These are phyloP conservation scores for Hypoxylon sp. DNA, from an alignment of 2,329 filamentous ascomycete genomes.

Conservation along the genomic window DNA sequence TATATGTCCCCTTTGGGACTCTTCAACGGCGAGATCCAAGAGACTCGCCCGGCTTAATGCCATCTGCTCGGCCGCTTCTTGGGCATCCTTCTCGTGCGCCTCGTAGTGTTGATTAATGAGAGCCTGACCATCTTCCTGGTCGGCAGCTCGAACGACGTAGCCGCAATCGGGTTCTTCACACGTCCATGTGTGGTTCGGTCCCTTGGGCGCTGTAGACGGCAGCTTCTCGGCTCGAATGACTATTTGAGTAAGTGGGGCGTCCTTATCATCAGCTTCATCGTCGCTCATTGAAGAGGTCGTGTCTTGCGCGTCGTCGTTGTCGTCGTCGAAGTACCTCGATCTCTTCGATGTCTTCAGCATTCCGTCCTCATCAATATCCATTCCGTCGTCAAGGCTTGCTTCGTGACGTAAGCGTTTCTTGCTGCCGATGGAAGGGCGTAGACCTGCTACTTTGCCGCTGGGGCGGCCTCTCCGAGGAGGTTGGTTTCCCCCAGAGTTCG, in stretches of 20 bases:
- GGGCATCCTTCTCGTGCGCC: slow-evolving; percentile 71
- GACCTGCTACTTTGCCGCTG: slow-evolving; percentile 62
- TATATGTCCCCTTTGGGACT: slow-evolving; percentile 68
- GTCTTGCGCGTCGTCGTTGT: slow-evolving; percentile 45
- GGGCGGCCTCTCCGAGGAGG: slow-evolving; percentile 54
- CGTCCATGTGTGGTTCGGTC: slow-evolving; percentile 75
- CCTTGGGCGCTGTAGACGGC: slow-evolving; percentile 65
- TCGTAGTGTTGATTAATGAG: slow-evolving; percentile 74
- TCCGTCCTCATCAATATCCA: slow-evolving; percentile 54
- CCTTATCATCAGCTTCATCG: slow-evolving; percentile 50
- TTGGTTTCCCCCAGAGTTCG: slow-evolving; percentile 46
- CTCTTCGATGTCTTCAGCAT: slow-evolving; percentile 50
- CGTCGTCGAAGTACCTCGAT: slow-evolving; percentile 46
- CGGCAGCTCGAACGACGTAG: slow-evolving; percentile 75
- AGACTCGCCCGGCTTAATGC: slow-evolving; percentile 58
- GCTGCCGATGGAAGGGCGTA: slow-evolving; percentile 60
- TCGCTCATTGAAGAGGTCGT: slow-evolving; percentile 47
- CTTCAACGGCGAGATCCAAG: slow-evolving; percentile 66
- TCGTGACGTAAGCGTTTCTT: slow-evolving; percentile 63
- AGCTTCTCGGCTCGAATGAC: slow-evolving; percentile 66
- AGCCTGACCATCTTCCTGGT: slow-evolving; percentile 67
- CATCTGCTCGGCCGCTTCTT: slow-evolving; percentile 57
- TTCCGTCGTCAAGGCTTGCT: slow-evolving; percentile 55
- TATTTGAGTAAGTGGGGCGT: slow-evolving; percentile 50
- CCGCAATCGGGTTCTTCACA: slow-evolving; percentile 76